Base-by-base conservation (phyloP, 2,329 filamentous ascomycete species). In the Trichoderma koningiopsis region DNA sequence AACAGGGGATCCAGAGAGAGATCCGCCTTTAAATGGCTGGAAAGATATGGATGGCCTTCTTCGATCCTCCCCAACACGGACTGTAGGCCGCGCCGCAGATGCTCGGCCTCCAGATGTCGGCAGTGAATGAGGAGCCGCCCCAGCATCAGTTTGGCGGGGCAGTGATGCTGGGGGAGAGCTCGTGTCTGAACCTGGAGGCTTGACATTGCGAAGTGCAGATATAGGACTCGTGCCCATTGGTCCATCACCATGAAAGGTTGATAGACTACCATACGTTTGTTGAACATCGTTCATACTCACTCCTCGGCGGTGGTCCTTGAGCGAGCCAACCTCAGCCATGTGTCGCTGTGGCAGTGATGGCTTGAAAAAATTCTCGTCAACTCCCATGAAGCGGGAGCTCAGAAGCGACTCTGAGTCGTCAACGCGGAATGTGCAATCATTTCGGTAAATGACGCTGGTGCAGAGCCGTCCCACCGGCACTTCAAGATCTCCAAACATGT, bases 21-120 rank as follows among this genome's bases (percentile, higher is more conserved):
- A 96, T 13, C 95, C 95, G 16, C 94, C 93, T 80, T 99, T 99
- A 83, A 99, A 99, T 0, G 95, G 94, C 74, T 96, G 93, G 75
- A 97, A 97, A 0, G 93, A 96, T 27, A 97, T 88, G 0, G 93
- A 97, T 7, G 92, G 90, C 65, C 93, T 88, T 74, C 94, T 87
- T 65, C 85, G 75, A 27, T 82, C 83, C 55, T 92, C 84, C 24
- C 90, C 79, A 16, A 80, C 81, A 61, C 83, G 83, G 52, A 83
- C 70, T 1, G 79, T 73, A 14, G 79, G 80, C 31, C 81, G 78
- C 27, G 75, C 70, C 29, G 77, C 69, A 16, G 75, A 72, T 6
- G 72, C 69, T 19, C 79, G 75, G n/a, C 76, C 78, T n/a, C 76
- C 78, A 7, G 79, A 75, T 19, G 86, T 84, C n/a, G 87, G 87